phyloP scores from a whole-genome alignment of 345 rosid species.

The Citrus hindsii region DNA sequence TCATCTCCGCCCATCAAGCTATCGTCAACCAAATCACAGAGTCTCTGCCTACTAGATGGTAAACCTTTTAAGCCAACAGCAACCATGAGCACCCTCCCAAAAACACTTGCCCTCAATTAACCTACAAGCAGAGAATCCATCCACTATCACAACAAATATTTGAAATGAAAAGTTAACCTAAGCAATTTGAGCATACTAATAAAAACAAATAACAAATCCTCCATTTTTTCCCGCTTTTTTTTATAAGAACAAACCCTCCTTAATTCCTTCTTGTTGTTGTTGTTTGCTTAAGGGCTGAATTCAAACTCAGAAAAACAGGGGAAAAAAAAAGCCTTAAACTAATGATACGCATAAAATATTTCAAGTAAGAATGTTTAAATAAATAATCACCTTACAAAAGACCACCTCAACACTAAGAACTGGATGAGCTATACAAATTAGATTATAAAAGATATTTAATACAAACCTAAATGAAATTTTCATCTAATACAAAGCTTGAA shows the following conservation, averaged over 20 bases:
- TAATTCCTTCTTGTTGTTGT: too few relatives aligned
- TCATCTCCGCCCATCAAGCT: slow-evolving; percentile 50
- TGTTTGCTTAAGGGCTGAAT: too few relatives aligned
- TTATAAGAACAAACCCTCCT: too few relatives aligned
- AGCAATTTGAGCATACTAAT: not conserved
- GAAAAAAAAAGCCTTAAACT: too few relatives aligned
- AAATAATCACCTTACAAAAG: not conserved
- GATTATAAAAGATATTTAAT: not conserved
- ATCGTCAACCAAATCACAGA: slow-evolving; percentile 23
- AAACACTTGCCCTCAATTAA: not conserved
- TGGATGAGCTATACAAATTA: not conserved
- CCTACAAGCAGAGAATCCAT: not conserved
- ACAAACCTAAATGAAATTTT: not conserved
- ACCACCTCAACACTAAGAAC: not conserved
- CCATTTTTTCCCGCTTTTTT: too few relatives aligned
- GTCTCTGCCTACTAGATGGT: slow-evolving; percentile 29
- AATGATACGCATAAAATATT: too few relatives aligned
- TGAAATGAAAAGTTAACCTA: not conserved
- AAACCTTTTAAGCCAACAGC: slow-evolving; percentile 57
- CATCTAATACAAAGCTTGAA: not conserved
- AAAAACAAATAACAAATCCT: too few relatives aligned
- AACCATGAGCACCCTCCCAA: slow-evolving; percentile 32
- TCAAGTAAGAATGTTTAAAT: not conserved
- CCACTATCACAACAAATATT: not conserved
- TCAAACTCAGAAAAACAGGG: too few relatives aligned